These are phyloP conservation scores for Fusarium piperis DNA, from an alignment of 2,329 filamentous ascomycete species.

Conservation along the genomic window DNA sequence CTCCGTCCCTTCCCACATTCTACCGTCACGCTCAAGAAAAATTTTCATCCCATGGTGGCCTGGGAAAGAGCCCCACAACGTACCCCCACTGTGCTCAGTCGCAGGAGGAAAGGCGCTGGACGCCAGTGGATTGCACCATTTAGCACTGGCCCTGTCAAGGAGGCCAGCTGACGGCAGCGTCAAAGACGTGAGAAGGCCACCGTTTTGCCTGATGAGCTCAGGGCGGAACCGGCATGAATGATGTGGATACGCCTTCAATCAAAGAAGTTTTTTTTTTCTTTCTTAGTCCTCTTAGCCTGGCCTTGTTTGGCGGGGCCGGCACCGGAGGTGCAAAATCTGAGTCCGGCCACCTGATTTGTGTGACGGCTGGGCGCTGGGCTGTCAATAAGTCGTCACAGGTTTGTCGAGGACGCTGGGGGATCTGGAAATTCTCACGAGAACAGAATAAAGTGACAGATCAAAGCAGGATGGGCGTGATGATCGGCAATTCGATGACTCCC, in stretches of 20 bases:
- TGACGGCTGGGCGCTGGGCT: background rate
- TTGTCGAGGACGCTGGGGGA: background rate
- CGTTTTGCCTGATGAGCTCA: constrained; percentile 26
- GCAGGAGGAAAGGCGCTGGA: constrained; percentile 6
- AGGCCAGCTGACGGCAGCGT: constrained; percentile 16
- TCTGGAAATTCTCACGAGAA: background rate
- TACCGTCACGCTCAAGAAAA: constrained; percentile 21
- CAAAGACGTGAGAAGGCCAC: constrained; percentile 24
- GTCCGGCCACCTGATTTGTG: background rate
- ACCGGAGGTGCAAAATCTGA: constrained; percentile 14
- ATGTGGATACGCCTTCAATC: background rate
- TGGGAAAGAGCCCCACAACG: background rate
- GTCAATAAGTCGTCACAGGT: background rate
- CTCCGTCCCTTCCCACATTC: constrained; percentile 9
- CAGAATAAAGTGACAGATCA: constrained; percentile 1
- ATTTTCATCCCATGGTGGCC: constrained; percentile 26
- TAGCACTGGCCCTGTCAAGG: constrained; percentile 10
- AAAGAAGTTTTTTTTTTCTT: background rate
- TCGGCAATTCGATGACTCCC: background rate
- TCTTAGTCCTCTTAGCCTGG: constrained; percentile 7
- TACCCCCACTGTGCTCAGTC: constrained; percentile 28
- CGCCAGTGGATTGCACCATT: constrained; percentile 12
- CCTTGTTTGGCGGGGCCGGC: constrained; percentile 36
- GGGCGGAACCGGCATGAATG: constrained; percentile 20
- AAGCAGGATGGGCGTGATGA: background rate